Percentiles rank a stretch among this genome's conserved stretches.
Conservation (phyloP, 2,329 filamentous ascomycete genomes). For the Epichloe brachyelytri region DNA sequence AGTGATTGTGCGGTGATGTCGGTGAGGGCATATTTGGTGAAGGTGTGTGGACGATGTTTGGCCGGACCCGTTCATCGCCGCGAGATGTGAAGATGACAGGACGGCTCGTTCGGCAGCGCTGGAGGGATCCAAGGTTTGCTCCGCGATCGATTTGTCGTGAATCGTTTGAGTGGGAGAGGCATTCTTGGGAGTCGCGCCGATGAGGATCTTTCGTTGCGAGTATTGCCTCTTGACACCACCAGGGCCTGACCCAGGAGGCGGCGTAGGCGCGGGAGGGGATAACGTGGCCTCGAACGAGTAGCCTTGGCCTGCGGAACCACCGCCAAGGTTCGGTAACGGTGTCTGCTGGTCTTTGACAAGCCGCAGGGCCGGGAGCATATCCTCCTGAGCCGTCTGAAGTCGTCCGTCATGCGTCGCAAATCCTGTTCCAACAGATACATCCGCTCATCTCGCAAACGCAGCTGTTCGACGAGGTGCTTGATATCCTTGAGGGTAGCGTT, state of each 20-base stretch:
- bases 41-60: constrained; percentile 43
- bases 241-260: constrained; percentile 36
- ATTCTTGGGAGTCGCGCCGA: constrained; percentile 61
- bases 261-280: constrained; percentile 43
- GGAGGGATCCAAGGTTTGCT: constrained; percentile 54
- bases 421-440: constrained; percentile 76
- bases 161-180: constrained; percentile 61
- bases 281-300: constrained; percentile 38
- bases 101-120: constrained; percentile 55
- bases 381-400: constrained; percentile 84
- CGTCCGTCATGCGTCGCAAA: constrained; percentile 69
- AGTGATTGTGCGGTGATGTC: constrained; percentile 48
- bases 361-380: constrained; percentile 79
- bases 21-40: constrained; percentile 59
- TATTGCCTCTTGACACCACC: constrained; percentile 55
- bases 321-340: constrained; percentile 51
- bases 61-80: constrained; percentile 52
- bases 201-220: constrained; percentile 62
- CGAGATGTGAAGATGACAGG: constrained; percentile 54
- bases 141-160: constrained; percentile 52
- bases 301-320: constrained; percentile 17
- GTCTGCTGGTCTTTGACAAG: constrained; percentile 86
- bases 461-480: constrained; percentile 76
- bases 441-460: constrained; percentile 80
- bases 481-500: constrained; percentile 89